Base-by-base conservation (phyloP, 73 alveolate genomes). In the Paramecium octaurelia region DNA sequence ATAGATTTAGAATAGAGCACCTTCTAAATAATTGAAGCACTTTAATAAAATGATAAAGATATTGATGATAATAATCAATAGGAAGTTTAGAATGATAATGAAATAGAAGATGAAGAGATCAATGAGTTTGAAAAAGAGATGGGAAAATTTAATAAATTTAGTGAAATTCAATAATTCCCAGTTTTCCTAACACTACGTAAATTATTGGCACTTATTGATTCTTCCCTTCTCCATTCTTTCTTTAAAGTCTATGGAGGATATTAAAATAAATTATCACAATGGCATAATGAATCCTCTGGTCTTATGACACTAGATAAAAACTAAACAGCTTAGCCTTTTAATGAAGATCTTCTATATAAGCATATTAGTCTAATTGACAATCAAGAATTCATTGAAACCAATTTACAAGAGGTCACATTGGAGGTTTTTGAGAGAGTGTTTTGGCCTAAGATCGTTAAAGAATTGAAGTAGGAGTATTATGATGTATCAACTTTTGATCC, bases 191-290 rank as follows among this genome's bases (percentile, higher is more conserved):
- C 98, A 8, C 95, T 96, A 10, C 95, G 96, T 87, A 92, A 93
- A 88, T 44, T 96, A 14, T 71, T 97, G 11, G 92, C 93, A 73
- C 93, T 97, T 96, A 68, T 97, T n/a, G 99, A 97, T 86, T 98
- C 97, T 6, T 92, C 97, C 24, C 88, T 95, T 14, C 46, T 43
- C 24, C 86, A 90, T 58, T 97, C 99, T 21, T 97, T 96, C 95
- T 97, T 97, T 93, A 54, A 54, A 18, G 31, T 54, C 1, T 54
- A n/a, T 16, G 69, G 69, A 4, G 69, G 69, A 54, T 54, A 54
- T 54, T 18, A 54, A 54, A 54, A 54, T 54, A 54, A 54, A 54
- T 54, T 54, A 54, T 54, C 69, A 4, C 18, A 54, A 54, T 54
- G 69, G 69, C 69, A 54, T 6, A 54, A 54, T 54, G 69, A 54